Percentiles rank a stretch among this genome's conserved stretches.
Evolutionary conservation across 306 rosid species (phyloP).

Genomic region (Morella rubra): DNA sequence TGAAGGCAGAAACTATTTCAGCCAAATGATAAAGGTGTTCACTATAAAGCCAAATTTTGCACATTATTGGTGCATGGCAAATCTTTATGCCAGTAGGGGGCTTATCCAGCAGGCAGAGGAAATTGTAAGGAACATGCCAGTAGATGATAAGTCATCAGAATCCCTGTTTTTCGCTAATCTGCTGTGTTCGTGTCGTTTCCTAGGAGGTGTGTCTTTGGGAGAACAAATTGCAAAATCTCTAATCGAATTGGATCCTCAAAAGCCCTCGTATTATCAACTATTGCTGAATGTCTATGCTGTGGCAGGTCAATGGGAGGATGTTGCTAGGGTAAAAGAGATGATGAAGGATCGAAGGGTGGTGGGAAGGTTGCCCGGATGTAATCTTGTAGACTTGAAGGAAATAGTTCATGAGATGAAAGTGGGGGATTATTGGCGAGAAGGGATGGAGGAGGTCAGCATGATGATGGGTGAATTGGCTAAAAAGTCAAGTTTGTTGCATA

Average conservation of each 20-base stretch:
- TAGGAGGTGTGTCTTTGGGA: slow-evolving; percentile 49
- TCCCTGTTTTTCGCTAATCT: slow-evolving; percentile 54
- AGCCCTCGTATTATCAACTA: slow-evolving; percentile 51
- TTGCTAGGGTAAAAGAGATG: slow-evolving; percentile 45
- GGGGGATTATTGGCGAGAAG: slow-evolving; percentile 32
- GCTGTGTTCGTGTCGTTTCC: slow-evolving; percentile 56
- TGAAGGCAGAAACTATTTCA: slow-evolving; percentile 54
- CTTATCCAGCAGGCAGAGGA: slow-evolving; percentile 50
- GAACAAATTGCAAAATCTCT: slow-evolving; percentile 57
- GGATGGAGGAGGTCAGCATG: slow-evolving; percentile 31
- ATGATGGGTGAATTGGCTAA: slow-evolving; percentile 39
- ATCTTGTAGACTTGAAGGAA: slow-evolving; percentile 63
- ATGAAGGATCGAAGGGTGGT: slow-evolving; percentile 49
- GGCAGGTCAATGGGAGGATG: slow-evolving; percentile 72
- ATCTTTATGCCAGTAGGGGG: slow-evolving; percentile 53
- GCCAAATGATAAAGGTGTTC: slow-evolving; percentile 49
- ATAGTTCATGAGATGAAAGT: slow-evolving; percentile 59
- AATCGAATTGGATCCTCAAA: slow-evolving; percentile 56
- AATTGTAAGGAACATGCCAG: slow-evolving; percentile 41
- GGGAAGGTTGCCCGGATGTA: slow-evolving; percentile 55
- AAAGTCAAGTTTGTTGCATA: slow-evolving; percentile 29
- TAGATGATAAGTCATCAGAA: slow-evolving; percentile 38
- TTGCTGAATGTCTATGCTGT: slow-evolving; percentile 62
- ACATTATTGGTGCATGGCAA: slow-evolving; percentile 79
- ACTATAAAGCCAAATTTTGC: slow-evolving; percentile 62